A percentile compares a stretch with the other conserved stretches of the same genome.
These are phyloP conservation scores for Candida ovalis DNA, from an alignment of 805 yeast genomes.

Conservation along the genomic window DNA sequence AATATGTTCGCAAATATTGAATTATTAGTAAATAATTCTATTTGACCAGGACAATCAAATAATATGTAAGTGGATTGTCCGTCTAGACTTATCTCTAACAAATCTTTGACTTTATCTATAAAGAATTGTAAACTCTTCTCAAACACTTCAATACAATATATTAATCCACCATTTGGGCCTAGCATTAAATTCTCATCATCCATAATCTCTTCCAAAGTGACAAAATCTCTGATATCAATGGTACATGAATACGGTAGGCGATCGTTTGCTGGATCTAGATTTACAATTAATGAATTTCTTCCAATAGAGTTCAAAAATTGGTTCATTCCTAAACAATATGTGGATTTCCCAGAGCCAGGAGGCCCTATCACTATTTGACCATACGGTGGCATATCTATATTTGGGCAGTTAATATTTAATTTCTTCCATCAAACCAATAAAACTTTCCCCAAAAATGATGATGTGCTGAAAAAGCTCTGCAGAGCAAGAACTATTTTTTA, in stretches of 20 bases:
- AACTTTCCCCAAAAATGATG: no score
- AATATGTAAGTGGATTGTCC: slow-evolving; percentile 55
- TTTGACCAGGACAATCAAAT: slow-evolving; percentile 95
- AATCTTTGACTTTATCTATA: slow-evolving; percentile 48
- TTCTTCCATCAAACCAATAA: no score
- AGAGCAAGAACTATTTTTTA: background rate
- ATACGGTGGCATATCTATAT: slow-evolving; percentile 46
- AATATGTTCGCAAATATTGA: slow-evolving; percentile 68
- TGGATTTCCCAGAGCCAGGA: slow-evolving; percentile 96
- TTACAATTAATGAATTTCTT: slow-evolving; percentile 76
- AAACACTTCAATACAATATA: slow-evolving; percentile 75
- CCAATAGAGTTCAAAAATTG: slow-evolving; percentile 96
- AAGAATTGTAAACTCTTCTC: slow-evolving; percentile 59
- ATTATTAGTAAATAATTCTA: slow-evolving; percentile 90
- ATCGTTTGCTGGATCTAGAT: slow-evolving; percentile 82
- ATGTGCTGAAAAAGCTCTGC: background rate
- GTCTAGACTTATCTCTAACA: slow-evolving; percentile 44
- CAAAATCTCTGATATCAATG: slow-evolving; percentile 52
- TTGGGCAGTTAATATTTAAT: background rate
- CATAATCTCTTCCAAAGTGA: slow-evolving; percentile 59
- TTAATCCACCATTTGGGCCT: slow-evolving; percentile 82
- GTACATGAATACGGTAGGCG: slow-evolving; percentile 50
- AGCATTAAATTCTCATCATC: slow-evolving; percentile 42
- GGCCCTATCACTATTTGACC: slow-evolving; percentile 97
- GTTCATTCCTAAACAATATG: slow-evolving; percentile 87